A percentile compares a stretch with the other conserved stretches of the same genome.
Conservation (phyloP, 1,139 yeast genomes). For the Candida sp. region DNA sequence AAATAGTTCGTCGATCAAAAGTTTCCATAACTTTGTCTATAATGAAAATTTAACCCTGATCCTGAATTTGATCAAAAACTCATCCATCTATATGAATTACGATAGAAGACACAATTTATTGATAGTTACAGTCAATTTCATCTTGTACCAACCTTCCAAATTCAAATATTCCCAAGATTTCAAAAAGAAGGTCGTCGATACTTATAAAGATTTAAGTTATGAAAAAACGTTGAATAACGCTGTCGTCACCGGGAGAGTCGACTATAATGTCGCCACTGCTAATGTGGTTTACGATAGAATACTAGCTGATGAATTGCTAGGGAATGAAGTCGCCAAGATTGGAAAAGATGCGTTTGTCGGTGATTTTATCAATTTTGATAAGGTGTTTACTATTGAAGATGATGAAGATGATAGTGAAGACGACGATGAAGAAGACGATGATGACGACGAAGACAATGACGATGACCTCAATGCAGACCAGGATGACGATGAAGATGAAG, state of each 20-base stretch:
- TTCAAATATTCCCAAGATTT: conserved; percentile 8
- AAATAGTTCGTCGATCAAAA: conserved; percentile 22
- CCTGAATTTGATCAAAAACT: conserved; percentile 6
- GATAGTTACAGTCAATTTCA: conserved; percentile 19
- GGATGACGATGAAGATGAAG: conserved; percentile 13
- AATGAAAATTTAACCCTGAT: not conserved
- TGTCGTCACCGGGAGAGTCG: conserved; percentile 9
- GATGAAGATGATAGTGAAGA: conserved; percentile 9
- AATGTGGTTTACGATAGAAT: conserved; percentile 24
- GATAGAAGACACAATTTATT: conserved; percentile 13
- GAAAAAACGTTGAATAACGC: conserved; percentile 9
- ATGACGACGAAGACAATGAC: conserved; percentile 13
- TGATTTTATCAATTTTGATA: conserved; percentile 28
- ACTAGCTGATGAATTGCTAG: conserved; percentile 12
- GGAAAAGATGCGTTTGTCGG: conserved; percentile 26
- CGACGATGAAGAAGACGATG: conserved; percentile 12
- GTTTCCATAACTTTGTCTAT: conserved; percentile 7
- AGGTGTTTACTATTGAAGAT: conserved; percentile 10
- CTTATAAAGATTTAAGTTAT: conserved; percentile 15
- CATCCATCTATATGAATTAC: conserved; percentile 8
- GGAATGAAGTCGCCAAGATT: conserved; percentile 13
- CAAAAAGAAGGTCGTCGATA: conserved; percentile 9
- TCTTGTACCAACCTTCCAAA: conserved; percentile 8
- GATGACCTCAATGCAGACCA: conserved; percentile 13
- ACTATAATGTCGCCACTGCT: conserved; percentile 24